Evolutionary conservation across 1,284 basidiomycete species (phyloP).

Genomic region (Leccinum fuscescens): DNA sequence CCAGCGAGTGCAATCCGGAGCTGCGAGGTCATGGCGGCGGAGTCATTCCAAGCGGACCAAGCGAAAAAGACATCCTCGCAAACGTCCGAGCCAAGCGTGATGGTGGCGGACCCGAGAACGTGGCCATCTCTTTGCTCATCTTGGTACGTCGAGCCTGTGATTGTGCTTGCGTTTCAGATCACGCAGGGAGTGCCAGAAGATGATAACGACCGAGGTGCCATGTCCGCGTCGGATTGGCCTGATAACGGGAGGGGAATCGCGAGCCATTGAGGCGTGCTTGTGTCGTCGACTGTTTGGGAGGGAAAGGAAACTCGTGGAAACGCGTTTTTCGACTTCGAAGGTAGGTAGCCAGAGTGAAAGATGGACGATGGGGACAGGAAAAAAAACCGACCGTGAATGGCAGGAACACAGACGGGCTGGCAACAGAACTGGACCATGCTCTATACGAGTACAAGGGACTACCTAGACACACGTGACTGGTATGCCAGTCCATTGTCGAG

Average conservation of each 20-base stretch:
- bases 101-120: neutral
- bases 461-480: neutral
- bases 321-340: neutral
- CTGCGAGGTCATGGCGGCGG: neutral
- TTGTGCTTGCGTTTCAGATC: too few species aligned
- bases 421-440: neutral
- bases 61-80: neutral
- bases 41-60: neutral
- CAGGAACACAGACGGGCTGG: neutral
- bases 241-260: neutral
- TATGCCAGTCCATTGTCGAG: conserved; percentile 40
- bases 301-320: neutral
- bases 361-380: neutral
- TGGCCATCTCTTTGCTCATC: too few species aligned
- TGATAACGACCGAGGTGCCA: neutral
- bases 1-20: neutral
- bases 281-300: neutral
- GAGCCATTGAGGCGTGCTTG: neutral
- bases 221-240: too few species aligned
- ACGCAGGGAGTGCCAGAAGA: neutral
- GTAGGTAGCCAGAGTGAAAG: neutral
- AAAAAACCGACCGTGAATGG: neutral
- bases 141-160: too few species aligned
- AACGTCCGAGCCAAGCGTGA: neutral
- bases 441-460: neutral